phyloP scores from a whole-genome alignment of 2,329 filamentous ascomycete species.

The Setomelanomma holmii region DNA sequence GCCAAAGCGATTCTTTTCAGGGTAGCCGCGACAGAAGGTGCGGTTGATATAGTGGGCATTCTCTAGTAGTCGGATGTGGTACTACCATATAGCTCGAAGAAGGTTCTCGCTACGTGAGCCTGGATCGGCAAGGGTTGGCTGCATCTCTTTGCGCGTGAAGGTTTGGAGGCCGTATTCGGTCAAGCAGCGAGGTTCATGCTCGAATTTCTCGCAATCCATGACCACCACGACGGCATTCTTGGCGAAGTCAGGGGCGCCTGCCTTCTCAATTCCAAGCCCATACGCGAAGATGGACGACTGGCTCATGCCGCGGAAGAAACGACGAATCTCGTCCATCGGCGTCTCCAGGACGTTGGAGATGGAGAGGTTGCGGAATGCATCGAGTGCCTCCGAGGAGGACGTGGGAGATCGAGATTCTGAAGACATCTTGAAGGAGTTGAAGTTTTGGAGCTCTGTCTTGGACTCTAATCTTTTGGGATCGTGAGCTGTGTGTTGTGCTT shows the following conservation, averaged over 20 bases:
- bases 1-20: conserved; percentile 11
- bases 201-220: not conserved
- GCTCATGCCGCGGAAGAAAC: not conserved
- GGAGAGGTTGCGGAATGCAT: not conserved
- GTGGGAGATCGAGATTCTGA: too few species aligned
- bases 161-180: not conserved
- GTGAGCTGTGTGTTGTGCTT: too few species aligned
- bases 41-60: not conserved
- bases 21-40: conserved; percentile 2
- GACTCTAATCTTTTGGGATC: too few species aligned
- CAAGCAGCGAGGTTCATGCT: not conserved
- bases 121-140: not conserved
- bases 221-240: not conserved
- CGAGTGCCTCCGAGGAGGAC: not conserved
- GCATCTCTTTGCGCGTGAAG: not conserved
- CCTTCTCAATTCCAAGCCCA: not conserved
- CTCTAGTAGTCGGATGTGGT: not conserved
- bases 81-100: not conserved
- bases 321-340: not conserved
- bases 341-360: not conserved
- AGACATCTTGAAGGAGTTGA: too few species aligned
- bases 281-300: not conserved
- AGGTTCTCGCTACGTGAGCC: not conserved
- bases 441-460: too few species aligned
- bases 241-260: not conserved